These are phyloP conservation scores for Phytophthora fragariae DNA, from an alignment of 352 stramenopile genomes.

Conservation along the genomic window DNA sequence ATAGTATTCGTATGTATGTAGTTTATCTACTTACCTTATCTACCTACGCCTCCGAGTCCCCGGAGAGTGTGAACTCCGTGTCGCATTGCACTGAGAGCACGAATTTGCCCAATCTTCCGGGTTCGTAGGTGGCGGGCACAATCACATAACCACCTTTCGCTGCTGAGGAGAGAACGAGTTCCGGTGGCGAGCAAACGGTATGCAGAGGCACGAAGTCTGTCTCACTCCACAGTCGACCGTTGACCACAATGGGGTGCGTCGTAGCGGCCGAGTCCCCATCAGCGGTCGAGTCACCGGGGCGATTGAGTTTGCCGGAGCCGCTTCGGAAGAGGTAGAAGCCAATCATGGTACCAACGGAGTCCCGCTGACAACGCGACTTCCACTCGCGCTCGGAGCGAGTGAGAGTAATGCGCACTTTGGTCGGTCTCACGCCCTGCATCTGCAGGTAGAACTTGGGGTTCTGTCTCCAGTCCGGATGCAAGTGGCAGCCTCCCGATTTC, in stretches of 20 bases:
- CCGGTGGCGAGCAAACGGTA: constrained; percentile 68
- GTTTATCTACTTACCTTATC: not conserved
- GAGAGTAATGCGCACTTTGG: constrained; percentile 83
- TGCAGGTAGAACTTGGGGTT: constrained; percentile 88
- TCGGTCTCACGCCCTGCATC: constrained; percentile 72
- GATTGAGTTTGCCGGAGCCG: constrained; percentile 45
- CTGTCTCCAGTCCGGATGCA: constrained; percentile 88
- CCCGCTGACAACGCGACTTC: constrained; percentile 80
- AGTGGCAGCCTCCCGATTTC: constrained; percentile 76
- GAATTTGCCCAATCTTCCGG: constrained; percentile 78
- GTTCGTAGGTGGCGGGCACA: constrained; percentile 91
- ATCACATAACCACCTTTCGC: constrained; percentile 90
- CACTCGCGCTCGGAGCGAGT: constrained; percentile 86
- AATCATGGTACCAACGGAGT: constrained; percentile 91
- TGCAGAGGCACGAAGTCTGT: constrained; percentile 88
- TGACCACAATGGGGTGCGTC: constrained; percentile 59
- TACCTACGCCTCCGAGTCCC: constrained; percentile 40
- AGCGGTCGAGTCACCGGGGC: constrained; percentile 30
- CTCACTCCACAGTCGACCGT: constrained; percentile 80
- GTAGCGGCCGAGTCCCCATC: constrained; percentile 18
- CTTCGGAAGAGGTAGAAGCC: constrained; percentile 89
- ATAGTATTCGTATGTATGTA: not conserved
- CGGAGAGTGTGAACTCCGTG: constrained; percentile 77
- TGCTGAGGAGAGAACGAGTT: constrained; percentile 66
- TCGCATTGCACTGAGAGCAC: constrained; percentile 88